Evolutionary conservation across 306 rosid species (phyloP), one percentile per base, ranked within the genome.

Genomic region (Cucumis melo): DNA sequence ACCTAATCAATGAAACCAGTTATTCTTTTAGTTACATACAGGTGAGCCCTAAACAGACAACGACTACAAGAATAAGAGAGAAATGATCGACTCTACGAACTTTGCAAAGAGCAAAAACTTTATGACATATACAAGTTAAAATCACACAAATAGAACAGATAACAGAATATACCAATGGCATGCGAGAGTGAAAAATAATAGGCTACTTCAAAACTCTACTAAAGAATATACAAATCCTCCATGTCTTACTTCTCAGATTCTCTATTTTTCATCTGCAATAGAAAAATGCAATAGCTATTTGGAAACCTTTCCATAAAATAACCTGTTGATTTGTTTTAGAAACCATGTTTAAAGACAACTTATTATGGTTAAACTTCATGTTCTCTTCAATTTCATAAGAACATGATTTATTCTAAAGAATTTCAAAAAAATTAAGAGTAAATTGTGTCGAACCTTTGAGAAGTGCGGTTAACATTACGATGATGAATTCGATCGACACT

Each of bases 401-500:
- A 39, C 32, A n/a, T 10, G 17, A 65, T 39, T 38, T 46, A 46
- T 42, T 41, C n/a, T 20, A 71, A 46, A 21, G 12, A 48, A 71
- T 68, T 36, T 48, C 20, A 71, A 14, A 8, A 50, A 71, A 48
- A 48, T 9, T 24, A 42, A 7, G 17, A 46, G 41, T 50, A 48
- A 71, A 71, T 27, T 15, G 3, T 46, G 7, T 12, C 2, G 74
- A 82, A 94, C 99, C 95, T 90, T 46, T 94, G 75, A 76, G 90
- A 81, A 74, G 88, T 85, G 16, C 90, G 87, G 63, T 87, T 91
- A 74, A 91, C 67, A 66, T 85, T 89, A n/a, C 97, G 93, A 83
- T 90, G 99, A 80, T 92, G 93, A 83, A 94, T 88, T 21, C 99
- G 82, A 32, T 79, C 93, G 53, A 73, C 85, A 53, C 82, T 81